phyloP scores from a whole-genome alignment of 2,329 filamentous ascomycete genomes.

The Trichoderma afroharzianum region DNA sequence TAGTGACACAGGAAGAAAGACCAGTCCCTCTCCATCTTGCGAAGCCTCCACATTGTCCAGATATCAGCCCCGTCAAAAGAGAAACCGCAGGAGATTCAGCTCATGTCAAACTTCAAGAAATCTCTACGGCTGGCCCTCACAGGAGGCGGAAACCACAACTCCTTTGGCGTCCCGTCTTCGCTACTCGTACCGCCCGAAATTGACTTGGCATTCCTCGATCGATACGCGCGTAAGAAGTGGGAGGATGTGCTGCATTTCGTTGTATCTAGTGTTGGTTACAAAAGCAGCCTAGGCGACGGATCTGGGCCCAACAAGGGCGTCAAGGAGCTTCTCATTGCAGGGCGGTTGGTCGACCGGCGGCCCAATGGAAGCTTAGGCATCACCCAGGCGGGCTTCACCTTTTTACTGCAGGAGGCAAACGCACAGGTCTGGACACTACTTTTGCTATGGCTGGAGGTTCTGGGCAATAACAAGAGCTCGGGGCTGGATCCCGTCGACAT shows the following conservation, averaged over 20 bases:
- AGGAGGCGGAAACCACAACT: conserved; percentile 78
- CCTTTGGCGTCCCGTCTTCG: conserved; percentile 82
- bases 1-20: conserved; percentile 64
- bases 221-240: conserved; percentile 85
- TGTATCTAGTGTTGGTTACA: conserved; percentile 68
- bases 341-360: conserved; percentile 69
- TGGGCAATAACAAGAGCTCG: conserved; percentile 54
- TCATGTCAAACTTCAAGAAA: conserved; percentile 79
- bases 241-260: conserved; percentile 95
- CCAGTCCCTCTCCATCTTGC: conserved; percentile 73
- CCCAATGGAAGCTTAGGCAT: conserved; percentile 70
- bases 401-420: conserved; percentile 90
- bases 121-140: conserved; percentile 85
- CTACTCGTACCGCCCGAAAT: conserved; percentile 60
- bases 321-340: conserved; percentile 76
- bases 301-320: conserved; percentile 69
- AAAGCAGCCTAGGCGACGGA: conserved; percentile 42
- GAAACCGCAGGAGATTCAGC: conserved; percentile 65
- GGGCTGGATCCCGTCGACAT: conserved; percentile 89
- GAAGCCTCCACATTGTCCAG: conserved; percentile 80
- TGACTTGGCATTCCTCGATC: conserved; percentile 71
- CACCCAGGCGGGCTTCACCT: conserved; percentile 90
- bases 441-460: conserved; percentile 86
- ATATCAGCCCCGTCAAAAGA: conserved; percentile 60
- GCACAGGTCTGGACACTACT: conserved; percentile 96